Conservation (phyloP, 306 rosid species). For the Bauhinia variegata region DNA sequence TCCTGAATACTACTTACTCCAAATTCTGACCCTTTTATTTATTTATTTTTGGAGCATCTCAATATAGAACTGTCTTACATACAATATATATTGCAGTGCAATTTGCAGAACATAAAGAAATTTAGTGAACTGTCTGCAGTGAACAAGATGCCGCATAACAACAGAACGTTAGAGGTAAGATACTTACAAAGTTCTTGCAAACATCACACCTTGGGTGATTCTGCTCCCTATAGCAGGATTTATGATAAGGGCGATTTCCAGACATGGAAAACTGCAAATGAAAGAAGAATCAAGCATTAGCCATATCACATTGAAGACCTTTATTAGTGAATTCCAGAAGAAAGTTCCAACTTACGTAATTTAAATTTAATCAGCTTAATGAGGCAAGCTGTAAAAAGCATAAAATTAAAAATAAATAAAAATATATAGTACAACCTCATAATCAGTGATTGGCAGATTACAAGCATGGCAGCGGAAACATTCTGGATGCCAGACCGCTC, state of each 20-base stretch:
- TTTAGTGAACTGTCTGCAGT: neutral
- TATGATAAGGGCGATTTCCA: constrained; percentile 75
- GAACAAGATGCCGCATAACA: neutral
- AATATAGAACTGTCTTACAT: constrained; percentile 9
- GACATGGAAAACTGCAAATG: constrained; percentile 81
- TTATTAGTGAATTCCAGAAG: constrained; percentile 24
- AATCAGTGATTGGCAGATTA: constrained; percentile 81
- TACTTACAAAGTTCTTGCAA: constrained; percentile 79
- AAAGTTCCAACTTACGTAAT: constrained; percentile 22
- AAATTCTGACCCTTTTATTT: constrained; percentile 11
- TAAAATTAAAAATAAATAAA: constrained; percentile 1
- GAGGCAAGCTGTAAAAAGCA: neutral
- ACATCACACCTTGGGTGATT: constrained; percentile 96
- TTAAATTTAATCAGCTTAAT: constrained; percentile 3
- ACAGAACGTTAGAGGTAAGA: constrained; percentile 10
- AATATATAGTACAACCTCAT: constrained; percentile 73
- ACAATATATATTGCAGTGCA: constrained; percentile 7
- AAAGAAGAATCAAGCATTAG: constrained; percentile 34
- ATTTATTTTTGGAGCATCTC: constrained; percentile 7
- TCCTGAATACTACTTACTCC: constrained; percentile 7
- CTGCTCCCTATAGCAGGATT: constrained; percentile 86
- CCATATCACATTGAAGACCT: constrained; percentile 14
- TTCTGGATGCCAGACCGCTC: constrained; percentile 88
- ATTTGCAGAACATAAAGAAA: constrained; percentile 20
- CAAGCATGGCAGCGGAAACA: constrained; percentile 82